Evolutionary conservation across 805 yeast genomes (phyloP).

Genomic region (Saccharomycopsis malanga): DNA sequence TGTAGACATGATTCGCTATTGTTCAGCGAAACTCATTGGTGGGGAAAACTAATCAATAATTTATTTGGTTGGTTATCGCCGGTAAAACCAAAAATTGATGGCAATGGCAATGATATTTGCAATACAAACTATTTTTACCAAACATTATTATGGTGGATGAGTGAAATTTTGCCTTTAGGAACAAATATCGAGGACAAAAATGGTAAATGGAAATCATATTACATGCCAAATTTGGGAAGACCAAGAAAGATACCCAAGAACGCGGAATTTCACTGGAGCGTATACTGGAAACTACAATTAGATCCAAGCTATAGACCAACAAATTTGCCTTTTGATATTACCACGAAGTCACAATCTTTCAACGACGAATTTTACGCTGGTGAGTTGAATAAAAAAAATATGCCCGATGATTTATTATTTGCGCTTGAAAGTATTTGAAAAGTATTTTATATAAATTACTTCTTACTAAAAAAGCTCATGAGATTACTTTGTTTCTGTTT

Average conservation of each 20-base stretch:
- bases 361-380: no score
- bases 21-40: conserved; percentile 17
- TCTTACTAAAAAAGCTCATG: conserved; percentile 43
- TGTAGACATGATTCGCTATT: conserved; percentile 46
- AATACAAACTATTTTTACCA: neutral
- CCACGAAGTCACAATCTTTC: neutral
- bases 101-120: neutral
- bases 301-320: conserved; percentile 40
- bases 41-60: neutral
- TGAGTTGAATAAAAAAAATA: no score
- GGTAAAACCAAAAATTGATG: neutral
- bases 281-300: conserved; percentile 46
- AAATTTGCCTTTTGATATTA: conserved; percentile 36
- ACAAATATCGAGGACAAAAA: conserved; percentile 39
- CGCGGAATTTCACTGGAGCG: conserved; percentile 56
- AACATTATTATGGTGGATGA: conserved; percentile 50
- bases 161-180: conserved; percentile 56
- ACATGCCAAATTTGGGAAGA: conserved; percentile 52
- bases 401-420: no score
- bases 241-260: conserved; percentile 41
- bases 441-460: no score
- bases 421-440: no score
- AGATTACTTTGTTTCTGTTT: conserved; percentile 37
- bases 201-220: conserved; percentile 45
- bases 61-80: neutral